Evolutionary conservation across 148 eudicot genomes (phyloP).

Genomic region (Pouteria glomerata): DNA sequence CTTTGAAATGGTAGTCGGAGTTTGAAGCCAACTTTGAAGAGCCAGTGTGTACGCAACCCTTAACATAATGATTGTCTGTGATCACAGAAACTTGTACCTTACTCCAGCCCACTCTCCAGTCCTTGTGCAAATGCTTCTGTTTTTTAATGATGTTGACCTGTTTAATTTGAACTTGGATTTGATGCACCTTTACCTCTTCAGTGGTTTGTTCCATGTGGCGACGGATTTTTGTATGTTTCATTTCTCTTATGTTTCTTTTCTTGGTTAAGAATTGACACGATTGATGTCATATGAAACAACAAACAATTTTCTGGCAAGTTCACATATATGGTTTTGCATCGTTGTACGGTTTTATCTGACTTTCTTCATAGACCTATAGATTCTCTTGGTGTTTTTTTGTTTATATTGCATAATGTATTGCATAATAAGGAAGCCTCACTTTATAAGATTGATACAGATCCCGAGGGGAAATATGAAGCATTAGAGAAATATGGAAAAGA

Average conservation of each 20-base stretch:
- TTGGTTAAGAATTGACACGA: neutral
- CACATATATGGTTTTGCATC: neutral
- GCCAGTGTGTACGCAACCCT: neutral
- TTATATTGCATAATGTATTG: too few species aligned
- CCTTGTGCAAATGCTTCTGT: neutral
- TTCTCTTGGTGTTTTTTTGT: neutral
- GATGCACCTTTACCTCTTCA: neutral
- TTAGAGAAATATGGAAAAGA: slow-evolving; percentile 94
- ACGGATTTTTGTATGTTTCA: neutral
- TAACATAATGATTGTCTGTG: neutral
- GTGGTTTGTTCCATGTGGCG: neutral
- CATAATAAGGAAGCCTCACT: slow-evolving; percentile 8
- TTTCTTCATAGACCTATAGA: neutral
- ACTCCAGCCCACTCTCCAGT: neutral
- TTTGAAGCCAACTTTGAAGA: neutral
- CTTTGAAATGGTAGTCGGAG: neutral
- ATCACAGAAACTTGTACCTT: neutral
- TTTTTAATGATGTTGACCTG: neutral
- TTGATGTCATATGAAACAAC: neutral
- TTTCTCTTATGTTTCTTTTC: neutral
- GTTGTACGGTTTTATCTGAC: neutral
- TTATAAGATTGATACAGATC: slow-evolving; percentile 42
- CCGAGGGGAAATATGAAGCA: slow-evolving; percentile 95
- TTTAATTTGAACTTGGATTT: neutral
- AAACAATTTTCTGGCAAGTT: neutral